phyloP scores from a whole-genome alignment of 1,284 basidiomycete species.

The Mycena sp. region DNA sequence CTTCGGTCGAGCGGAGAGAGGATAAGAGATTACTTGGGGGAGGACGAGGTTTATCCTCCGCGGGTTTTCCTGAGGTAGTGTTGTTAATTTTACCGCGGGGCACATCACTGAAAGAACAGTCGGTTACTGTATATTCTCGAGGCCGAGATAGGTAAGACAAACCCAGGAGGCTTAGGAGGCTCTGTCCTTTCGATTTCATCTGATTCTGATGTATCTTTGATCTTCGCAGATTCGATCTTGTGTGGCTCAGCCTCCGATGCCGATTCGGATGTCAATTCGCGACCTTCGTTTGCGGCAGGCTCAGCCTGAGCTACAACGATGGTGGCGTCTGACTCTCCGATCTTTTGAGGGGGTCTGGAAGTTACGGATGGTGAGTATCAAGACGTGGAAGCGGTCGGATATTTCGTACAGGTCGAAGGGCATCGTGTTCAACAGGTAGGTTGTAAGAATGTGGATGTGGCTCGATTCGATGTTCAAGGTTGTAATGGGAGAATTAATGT shows the following conservation, averaged over 20 bases:
- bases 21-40: too few species aligned
- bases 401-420: conserved; percentile 15
- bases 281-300: neutral
- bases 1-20: too few species aligned
- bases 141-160: too few species aligned
- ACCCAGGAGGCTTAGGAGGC: too few species aligned
- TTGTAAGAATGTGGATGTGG: neutral
- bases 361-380: neutral
- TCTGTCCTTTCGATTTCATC: too few species aligned
- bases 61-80: too few species aligned
- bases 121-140: too few species aligned
- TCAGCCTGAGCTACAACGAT: neutral
- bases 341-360: neutral
- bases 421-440: neutral
- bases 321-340: neutral
- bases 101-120: neutral
- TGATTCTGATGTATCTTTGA: neutral
- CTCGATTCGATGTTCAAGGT: neutral
- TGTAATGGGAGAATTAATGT: neutral
- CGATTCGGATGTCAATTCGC: too few species aligned
- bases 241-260: neutral
- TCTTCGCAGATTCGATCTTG: neutral
- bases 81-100: neutral
- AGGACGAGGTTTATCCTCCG: too few species aligned
- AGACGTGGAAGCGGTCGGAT: too few species aligned